phyloP scores from a whole-genome alignment of 768 basidiomycete genomes.

The Serendipita indica region DNA sequence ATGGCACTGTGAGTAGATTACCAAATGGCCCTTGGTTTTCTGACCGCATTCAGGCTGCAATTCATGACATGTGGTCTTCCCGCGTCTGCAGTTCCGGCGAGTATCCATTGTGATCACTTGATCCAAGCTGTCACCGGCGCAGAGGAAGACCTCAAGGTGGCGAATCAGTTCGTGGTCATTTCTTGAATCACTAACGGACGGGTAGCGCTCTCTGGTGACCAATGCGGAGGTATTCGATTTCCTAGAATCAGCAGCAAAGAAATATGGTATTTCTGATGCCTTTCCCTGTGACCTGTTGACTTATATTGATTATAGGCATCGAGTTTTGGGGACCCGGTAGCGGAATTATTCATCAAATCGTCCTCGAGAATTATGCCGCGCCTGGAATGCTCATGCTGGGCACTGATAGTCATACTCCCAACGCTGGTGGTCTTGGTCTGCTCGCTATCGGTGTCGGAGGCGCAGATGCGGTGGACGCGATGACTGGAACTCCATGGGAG shows the following conservation, averaged over 20 bases:
- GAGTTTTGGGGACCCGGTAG: constrained; percentile 92
- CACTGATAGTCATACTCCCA: constrained; percentile 90
- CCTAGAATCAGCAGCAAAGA: constrained; percentile 75
- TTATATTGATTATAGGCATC: constrained; percentile 34
- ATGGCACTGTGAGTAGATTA: constrained; percentile 57
- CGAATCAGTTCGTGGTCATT: neutral
- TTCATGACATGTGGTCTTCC: constrained; percentile 94
- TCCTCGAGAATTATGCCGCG: constrained; percentile 93
- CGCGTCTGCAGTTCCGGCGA: constrained; percentile 70
- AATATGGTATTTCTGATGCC: constrained; percentile 34
- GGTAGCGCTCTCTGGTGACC: constrained; percentile 62
- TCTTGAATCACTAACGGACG: neutral
- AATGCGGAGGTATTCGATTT: constrained; percentile 98
- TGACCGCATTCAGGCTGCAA: constrained; percentile 47
- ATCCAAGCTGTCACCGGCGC: constrained; percentile 91
- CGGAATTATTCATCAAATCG: constrained; percentile 77
- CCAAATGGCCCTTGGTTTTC: neutral
- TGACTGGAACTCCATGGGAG: constrained; percentile 98
- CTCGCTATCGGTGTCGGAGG: constrained; percentile 99
- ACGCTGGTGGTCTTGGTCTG: constrained; percentile 92
- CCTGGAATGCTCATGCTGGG: constrained; percentile 79
- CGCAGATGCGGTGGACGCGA: constrained; percentile 93
- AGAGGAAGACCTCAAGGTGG: constrained; percentile 65
- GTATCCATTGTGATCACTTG: constrained; percentile 96
- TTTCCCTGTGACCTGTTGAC: neutral